Percentiles rank a stretch among this genome's conserved stretches.
Conservation (phyloP, 345 rosid species). For the Cardamine chenopodiifolia region DNA sequence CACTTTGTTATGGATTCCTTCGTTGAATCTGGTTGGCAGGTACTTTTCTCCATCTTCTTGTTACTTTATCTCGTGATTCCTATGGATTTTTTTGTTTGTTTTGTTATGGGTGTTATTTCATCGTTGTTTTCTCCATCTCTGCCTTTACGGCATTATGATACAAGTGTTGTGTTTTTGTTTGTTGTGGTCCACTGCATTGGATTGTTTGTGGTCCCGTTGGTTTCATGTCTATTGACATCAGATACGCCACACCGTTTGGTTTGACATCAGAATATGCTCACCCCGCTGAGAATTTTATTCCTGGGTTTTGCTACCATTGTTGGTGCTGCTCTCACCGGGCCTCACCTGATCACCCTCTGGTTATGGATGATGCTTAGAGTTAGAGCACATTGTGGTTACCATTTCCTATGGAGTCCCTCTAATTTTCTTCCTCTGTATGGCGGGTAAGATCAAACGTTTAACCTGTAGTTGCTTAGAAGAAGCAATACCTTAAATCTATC, state of each 20-base stretch:
- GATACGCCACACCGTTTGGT: slow-evolving; percentile 98
- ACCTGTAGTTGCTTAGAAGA: neutral
- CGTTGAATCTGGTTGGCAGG: slow-evolving; percentile 86
- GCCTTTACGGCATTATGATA: too few species aligned
- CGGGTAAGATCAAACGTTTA: slow-evolving; percentile 58
- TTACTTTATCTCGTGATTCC: too few species aligned
- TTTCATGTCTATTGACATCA: too few species aligned
- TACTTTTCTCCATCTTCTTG: slow-evolving; percentile 38
- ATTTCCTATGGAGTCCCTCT: slow-evolving; percentile 97
- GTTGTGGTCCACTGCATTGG: slow-evolving; percentile 19
- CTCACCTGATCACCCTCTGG: slow-evolving; percentile 92
- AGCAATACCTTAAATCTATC: neutral
- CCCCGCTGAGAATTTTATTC: slow-evolving; percentile 92
- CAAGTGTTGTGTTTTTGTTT: slow-evolving; percentile 2
- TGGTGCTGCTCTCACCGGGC: slow-evolving; percentile 97
- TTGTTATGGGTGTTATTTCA: too few species aligned
- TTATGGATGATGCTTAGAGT: slow-evolving; percentile 92
- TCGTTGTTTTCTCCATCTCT: slow-evolving; percentile 4
- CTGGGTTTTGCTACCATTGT: slow-evolving; percentile 92
- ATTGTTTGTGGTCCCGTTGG: slow-evolving; percentile 18
- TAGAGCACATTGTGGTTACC: slow-evolving; percentile 98
- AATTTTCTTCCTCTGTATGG: slow-evolving; percentile 93
- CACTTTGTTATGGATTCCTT: slow-evolving; percentile 59
- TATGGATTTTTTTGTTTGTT: too few species aligned
- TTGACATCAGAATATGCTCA: slow-evolving; percentile 97